These are phyloP conservation scores for Leptodontidium sp. DNA, from an alignment of 2,329 filamentous ascomycete species.

Conservation along the genomic window DNA sequence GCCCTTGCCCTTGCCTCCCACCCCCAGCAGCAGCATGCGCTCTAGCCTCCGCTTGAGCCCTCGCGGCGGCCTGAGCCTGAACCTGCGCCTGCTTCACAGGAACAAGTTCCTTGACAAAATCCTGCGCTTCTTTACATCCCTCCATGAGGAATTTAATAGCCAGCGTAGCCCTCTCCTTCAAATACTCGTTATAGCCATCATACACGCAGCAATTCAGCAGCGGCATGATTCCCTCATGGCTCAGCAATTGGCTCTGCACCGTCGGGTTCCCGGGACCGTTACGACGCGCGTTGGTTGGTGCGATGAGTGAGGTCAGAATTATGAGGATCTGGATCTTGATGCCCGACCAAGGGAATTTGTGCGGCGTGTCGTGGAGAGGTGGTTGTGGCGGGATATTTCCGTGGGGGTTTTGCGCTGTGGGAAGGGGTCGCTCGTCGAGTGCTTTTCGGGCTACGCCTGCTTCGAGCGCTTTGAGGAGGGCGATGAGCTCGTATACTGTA, in stretches of 20 bases:
- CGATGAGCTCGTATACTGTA: conserved; percentile 86
- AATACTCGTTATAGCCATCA: conserved; percentile 93
- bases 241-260: conserved; percentile 88
- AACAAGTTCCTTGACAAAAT: conserved; percentile 67
- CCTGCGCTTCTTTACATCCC: conserved; percentile 76
- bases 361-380: conserved; percentile 67
- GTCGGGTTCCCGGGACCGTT: conserved; percentile 70
- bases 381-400: conserved; percentile 48
- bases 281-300: conserved; percentile 73
- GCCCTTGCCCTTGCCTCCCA: background rate
- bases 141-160: conserved; percentile 86
- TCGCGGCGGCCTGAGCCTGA: conserved; percentile 35
- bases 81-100: conserved; percentile 44
- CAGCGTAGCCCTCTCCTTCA: conserved; percentile 89
- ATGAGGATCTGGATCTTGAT: conserved; percentile 93
- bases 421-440: conserved; percentile 58
- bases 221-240: conserved; percentile 84
- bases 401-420: conserved; percentile 30
- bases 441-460: conserved; percentile 86
- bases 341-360: conserved; percentile 72
- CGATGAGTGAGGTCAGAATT: conserved; percentile 87
- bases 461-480: conserved; percentile 86
- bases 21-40: conserved; percentile 17
- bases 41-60: conserved; percentile 29
- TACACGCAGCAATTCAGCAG: conserved; percentile 89